Conservation (phyloP, 2,329 filamentous ascomycete species). For the Botrytis sinoallii region DNA sequence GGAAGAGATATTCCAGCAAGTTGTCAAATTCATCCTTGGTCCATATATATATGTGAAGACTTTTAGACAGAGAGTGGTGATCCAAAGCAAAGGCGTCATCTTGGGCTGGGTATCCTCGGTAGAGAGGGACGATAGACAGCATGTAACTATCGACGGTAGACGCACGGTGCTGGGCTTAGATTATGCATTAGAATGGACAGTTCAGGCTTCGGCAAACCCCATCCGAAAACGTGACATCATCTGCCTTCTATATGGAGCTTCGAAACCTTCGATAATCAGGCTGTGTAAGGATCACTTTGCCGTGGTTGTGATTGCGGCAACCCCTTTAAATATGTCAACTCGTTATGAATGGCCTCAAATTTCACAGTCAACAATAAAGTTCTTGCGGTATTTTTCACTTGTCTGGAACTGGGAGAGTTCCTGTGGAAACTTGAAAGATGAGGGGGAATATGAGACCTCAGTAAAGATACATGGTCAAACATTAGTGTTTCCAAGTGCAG, state of each 20-base stretch:
- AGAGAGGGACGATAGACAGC: not conserved
- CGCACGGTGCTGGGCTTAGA: fast-evolving
- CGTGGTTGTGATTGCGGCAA: not conserved
- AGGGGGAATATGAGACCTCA: fast-evolving
- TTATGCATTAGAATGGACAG: fast-evolving
- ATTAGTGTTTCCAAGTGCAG: fast-evolving
- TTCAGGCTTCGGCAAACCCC: not conserved
- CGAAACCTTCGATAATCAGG: not conserved
- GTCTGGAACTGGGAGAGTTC: not conserved
- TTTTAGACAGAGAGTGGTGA: fast-evolving
- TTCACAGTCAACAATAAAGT: fast-evolving
- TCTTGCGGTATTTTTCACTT: not conserved
- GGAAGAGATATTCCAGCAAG: not conserved
- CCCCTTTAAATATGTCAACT: not conserved
- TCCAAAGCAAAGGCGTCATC: fast-evolving
- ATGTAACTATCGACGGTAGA: fast-evolving
- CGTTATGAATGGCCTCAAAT: not conserved
- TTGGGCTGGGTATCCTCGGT: not conserved
- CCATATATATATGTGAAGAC: fast-evolving
- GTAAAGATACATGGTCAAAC: fast-evolving
- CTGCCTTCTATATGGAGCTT: not conserved
- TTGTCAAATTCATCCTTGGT: not conserved
- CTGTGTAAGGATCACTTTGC: not conserved
- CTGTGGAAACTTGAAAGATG: fast-evolving
- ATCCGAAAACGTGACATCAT: not conserved